Base-by-base conservation (phyloP, 805 yeast genomes). In the Debaryomyces prosopidis region DNA sequence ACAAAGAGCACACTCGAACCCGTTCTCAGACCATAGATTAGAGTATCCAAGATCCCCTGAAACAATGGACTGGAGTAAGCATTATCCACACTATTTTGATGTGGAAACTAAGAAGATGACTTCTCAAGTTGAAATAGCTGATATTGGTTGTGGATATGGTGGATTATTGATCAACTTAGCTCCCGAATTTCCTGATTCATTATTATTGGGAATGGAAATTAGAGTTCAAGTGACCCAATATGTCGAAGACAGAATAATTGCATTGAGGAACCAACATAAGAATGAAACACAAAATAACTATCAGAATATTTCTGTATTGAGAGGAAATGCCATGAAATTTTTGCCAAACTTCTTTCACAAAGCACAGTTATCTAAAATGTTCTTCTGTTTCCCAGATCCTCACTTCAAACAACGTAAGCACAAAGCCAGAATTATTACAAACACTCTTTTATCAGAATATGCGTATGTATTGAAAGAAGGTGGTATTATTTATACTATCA, bases 361-460 rank as follows among this genome's bases (percentile, higher is more conserved):
- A 65, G 82, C 83, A 5, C 97, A 90, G 63, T 71, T 91, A 42
- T 81, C 85, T 28, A 94, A 92, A 73, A 88, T 94, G 80, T 94
- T 94, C 71, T 94, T 94, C 73, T 94, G 99, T 66, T 94, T 94
- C 79, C 99, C 99, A n/a, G 99, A 94, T 67, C 99, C 99, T 6
- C 99, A 94, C 66, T 94, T 94, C 76, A 94, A 94, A 65, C 96
- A 89, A 67, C 79, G 98, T 61, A 94, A 94, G 63, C 99, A 94
- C 69, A 94, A 94, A 76, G 97, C 97, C 5, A 79, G 99, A 72
- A 94, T 94, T 60, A 81, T 94, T 53, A 91, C 99, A 44, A 85
- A 83, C 53, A 92, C 98, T 2, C 71, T 94, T 49, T 74, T 90
- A 44, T 79, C 92, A 23, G 99, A 94, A 66, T 94, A 94, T 63